Evolutionary conservation across 345 rosid genomes (phyloP).

Genomic region (Rhodamnia argentea): DNA sequence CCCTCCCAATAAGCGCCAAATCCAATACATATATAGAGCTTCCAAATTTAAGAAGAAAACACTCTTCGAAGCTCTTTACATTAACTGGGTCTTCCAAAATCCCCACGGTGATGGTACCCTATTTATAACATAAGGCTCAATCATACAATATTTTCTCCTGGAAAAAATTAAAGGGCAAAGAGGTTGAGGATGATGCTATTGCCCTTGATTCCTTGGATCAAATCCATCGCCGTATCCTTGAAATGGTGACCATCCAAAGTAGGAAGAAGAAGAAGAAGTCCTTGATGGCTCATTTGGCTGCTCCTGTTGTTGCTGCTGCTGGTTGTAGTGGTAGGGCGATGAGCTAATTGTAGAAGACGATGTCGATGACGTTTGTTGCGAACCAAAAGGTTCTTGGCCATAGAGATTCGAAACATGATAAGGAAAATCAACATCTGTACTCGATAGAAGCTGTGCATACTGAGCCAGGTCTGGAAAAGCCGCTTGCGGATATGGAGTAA

Average conservation of each 20-base stretch:
- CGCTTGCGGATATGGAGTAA: neutral
- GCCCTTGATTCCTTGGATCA: neutral
- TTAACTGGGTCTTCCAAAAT: neutral
- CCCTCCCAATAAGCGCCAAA: neutral
- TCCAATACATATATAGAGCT: neutral
- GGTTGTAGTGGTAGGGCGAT: neutral
- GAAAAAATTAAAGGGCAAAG: neutral
- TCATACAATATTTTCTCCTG: neutral
- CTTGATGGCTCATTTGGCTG: conserved; percentile 7
- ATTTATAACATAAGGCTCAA: neutral
- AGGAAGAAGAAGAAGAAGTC: conserved; percentile 9
- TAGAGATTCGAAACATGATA: conserved; percentile 50
- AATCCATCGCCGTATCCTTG: neutral
- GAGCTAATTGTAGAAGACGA: conserved; percentile 17
- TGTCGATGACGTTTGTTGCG: conserved; percentile 23
- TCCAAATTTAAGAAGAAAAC: neutral
- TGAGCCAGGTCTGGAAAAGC: conserved; percentile 57
- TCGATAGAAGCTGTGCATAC: conserved; percentile 70
- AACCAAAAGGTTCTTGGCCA: conserved; percentile 16
- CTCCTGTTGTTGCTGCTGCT: neutral
- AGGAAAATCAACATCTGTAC: conserved; percentile 51
- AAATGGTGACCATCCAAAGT: conserved; percentile 13
- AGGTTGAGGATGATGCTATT: neutral
- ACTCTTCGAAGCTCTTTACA: neutral
- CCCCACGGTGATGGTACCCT: neutral